phyloP scores from a whole-genome alignment of 75 land plant genomes.

The Pinus taeda region DNA sequence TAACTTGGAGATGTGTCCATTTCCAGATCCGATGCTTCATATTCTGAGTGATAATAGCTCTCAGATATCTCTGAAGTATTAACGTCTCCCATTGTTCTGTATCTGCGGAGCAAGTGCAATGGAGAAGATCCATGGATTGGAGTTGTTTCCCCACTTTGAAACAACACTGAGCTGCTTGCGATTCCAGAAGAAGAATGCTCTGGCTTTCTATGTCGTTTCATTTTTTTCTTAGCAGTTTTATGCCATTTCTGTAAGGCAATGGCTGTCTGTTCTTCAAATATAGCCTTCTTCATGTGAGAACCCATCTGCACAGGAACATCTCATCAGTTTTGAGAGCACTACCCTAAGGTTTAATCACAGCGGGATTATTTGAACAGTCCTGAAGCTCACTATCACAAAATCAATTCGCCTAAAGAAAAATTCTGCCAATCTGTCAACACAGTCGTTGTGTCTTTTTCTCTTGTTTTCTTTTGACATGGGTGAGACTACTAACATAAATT shows the following conservation, averaged over 20 bases:
- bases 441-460: too few relatives aligned
- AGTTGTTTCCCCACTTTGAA: constrained; percentile 3
- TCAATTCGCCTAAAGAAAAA: too few relatives aligned
- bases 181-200: background rate
- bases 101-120: background rate
- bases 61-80: background rate
- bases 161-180: background rate
- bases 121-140: background rate
- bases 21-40: background rate
- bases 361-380: too few relatives aligned
- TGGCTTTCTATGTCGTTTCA: background rate
- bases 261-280: constrained; percentile 28
- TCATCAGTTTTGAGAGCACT: background rate
- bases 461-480: too few relatives aligned
- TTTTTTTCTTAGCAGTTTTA: constrained; percentile 1
- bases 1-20: background rate
- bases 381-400: too few relatives aligned
- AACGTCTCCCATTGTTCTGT: constrained; percentile 7
- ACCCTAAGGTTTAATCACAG: too few relatives aligned
- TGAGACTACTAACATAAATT: too few relatives aligned
- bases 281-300: constrained; percentile 10
- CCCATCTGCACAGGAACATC: constrained; percentile 13
- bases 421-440: too few relatives aligned
- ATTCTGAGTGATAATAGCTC: background rate
- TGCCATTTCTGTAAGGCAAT: constrained; percentile 29